These are phyloP conservation scores for Pichia sp. DNA, from an alignment of 1,139 yeast genomes.

Conservation along the genomic window DNA sequence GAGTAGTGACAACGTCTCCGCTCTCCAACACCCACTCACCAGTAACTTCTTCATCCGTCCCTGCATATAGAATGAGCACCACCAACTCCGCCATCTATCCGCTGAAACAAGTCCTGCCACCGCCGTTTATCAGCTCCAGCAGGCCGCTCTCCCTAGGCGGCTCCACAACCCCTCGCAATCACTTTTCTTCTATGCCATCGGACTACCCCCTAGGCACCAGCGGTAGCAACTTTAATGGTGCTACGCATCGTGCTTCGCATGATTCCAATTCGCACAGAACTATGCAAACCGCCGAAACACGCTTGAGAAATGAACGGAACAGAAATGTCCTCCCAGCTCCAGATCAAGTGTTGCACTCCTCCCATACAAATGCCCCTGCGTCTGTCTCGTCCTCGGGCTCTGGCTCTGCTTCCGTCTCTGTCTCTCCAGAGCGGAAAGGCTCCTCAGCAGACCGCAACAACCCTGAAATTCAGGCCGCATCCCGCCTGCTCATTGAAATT, in stretches of 20 bases:
- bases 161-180: not conserved
- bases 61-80: not conserved
- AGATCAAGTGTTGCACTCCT: not conserved
- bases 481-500: constrained; percentile 1
- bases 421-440: not conserved
- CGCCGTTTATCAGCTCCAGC: not conserved
- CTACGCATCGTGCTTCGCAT: too few relatives aligned
- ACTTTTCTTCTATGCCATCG: not conserved
- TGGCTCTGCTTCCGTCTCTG: not conserved
- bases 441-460: not conserved
- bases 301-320: too few relatives aligned
- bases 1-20: not conserved
- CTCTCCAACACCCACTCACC: not conserved
- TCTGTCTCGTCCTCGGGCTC: not conserved
- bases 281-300: too few relatives aligned
- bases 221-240: too few relatives aligned
- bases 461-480: constrained; percentile 6
- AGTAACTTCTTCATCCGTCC: not conserved
- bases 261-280: too few relatives aligned
- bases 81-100: not conserved
- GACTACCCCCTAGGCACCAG: not conserved
- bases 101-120: not conserved
- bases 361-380: not conserved
- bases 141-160: not conserved
- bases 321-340: too few relatives aligned